phyloP scores from a whole-genome alignment of 495 filamentous ascomycete genomes.

The Aspergillus coremiiformis region DNA sequence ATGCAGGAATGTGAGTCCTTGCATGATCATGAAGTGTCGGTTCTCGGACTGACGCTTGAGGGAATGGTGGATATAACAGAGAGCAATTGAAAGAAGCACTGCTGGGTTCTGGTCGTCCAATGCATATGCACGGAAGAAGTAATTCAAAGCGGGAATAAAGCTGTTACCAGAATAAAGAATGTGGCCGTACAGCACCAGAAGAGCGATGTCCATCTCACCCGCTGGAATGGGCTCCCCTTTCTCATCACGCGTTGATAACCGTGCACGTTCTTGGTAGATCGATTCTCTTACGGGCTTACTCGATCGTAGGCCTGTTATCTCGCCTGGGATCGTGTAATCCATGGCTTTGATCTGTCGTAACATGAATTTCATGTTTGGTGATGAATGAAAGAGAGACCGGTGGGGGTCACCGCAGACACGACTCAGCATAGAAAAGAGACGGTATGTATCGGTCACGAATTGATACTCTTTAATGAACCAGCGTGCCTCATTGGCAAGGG shows the following conservation, averaged over 20 bases:
- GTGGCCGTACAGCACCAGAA: constrained; percentile 83
- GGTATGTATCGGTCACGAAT: constrained; percentile 76
- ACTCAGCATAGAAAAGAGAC: constrained; percentile 66
- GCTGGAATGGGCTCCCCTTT: constrained; percentile 41
- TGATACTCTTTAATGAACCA: constrained; percentile 84
- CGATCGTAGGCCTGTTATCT: constrained; percentile 12
- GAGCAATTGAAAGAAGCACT: constrained; percentile 59
- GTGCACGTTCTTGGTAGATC: constrained; percentile 40
- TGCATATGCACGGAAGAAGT: constrained; percentile 80
- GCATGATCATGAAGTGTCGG: constrained; percentile 74
- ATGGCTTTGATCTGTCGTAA: constrained; percentile 85
- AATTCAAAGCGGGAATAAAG: constrained; percentile 78
- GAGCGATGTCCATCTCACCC: constrained; percentile 56
- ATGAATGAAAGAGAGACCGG: constrained; percentile 46
- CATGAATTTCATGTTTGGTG: constrained; percentile 75
- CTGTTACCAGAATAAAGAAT: constrained; percentile 72
- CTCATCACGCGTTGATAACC: constrained; percentile 44
- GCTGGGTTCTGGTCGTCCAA: constrained; percentile 68
- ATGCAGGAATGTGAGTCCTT: constrained; percentile 74
- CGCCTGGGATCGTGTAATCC: constrained; percentile 52
- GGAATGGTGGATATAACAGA: constrained; percentile 76
- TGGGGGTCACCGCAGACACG: constrained; percentile 49
- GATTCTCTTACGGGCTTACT: constrained; percentile 21
- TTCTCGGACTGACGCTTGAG: constrained; percentile 86
- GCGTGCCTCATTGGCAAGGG: constrained; percentile 54